Percentiles rank a stretch among this genome's conserved stretches.
Conservation (phyloP, 768 basidiomycete genomes). For the Boletus pseudopeckii region DNA sequence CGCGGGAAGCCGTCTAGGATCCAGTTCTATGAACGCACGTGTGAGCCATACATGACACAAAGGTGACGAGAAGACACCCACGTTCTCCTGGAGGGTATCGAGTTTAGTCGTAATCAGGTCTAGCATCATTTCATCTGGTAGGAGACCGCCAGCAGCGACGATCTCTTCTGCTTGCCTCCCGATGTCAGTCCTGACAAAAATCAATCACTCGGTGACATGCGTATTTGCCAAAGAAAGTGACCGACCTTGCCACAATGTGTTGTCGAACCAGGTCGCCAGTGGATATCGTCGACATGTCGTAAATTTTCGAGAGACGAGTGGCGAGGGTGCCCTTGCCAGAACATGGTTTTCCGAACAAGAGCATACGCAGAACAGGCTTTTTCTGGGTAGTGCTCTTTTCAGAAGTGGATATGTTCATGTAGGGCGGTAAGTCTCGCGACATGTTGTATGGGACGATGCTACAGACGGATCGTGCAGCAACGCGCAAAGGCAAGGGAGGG, state of each 20-base stretch:
- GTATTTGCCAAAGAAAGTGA: not conserved
- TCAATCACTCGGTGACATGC: not conserved
- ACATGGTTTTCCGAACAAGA: slow-evolving; percentile 58
- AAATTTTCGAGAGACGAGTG: slow-evolving; percentile 66
- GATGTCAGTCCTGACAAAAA: slow-evolving; percentile 52
- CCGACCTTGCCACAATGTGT: slow-evolving; percentile 67
- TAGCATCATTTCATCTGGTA: slow-evolving; percentile 77
- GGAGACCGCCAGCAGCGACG: slow-evolving; percentile 69
- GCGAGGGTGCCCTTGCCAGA: slow-evolving; percentile 83
- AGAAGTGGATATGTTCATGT: slow-evolving; percentile 35
- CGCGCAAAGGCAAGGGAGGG: slow-evolving; percentile 2
- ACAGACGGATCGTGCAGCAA: slow-evolving; percentile 14
- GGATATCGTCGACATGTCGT: slow-evolving; percentile 69
- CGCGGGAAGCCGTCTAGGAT: slow-evolving; percentile 90
- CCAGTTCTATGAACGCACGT: slow-evolving; percentile 59
- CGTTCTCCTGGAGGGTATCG: slow-evolving; percentile 60
- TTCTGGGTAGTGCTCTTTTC: slow-evolving; percentile 25
- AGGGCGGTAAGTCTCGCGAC: slow-evolving; percentile 46
- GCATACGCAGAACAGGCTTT: slow-evolving; percentile 39
- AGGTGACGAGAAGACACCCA: slow-evolving; percentile 25
- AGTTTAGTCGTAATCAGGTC: slow-evolving; percentile 70
- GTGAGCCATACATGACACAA: not conserved
- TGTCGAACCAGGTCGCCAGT: slow-evolving; percentile 83
- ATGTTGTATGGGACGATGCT: slow-evolving; percentile 20
- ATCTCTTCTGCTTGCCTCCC: slow-evolving; percentile 74